Percentiles rank a stretch among this genome's conserved stretches.
These are phyloP conservation scores for Blastocystis sp. DNA, from an alignment of 352 stramenopile genomes.

Conservation along the genomic window DNA sequence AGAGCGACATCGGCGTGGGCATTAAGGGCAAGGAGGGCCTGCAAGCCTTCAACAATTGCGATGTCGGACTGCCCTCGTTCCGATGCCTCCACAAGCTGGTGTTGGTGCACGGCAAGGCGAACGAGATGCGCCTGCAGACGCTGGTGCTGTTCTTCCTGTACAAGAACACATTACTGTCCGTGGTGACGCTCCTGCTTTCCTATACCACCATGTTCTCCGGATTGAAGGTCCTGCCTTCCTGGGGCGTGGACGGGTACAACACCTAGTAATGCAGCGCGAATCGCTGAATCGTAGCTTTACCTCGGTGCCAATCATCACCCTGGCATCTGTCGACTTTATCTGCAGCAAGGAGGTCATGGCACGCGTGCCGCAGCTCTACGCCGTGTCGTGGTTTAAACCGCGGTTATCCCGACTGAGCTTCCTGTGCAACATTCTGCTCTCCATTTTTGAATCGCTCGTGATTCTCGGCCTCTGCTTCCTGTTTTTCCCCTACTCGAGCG, in stretches of 20 bases:
- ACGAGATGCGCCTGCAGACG: slow-evolving; percentile 60
- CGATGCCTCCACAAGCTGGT: slow-evolving; percentile 27
- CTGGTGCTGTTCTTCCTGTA: slow-evolving; percentile 57
- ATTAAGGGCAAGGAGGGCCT: slow-evolving; percentile 67
- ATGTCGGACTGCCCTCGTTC: slow-evolving; percentile 52
- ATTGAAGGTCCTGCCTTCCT: slow-evolving; percentile 56
- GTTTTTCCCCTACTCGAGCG: neutral
- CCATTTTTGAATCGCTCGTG: slow-evolving; percentile 9
- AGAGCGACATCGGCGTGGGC: slow-evolving; percentile 59
- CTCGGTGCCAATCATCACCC: slow-evolving; percentile 41
- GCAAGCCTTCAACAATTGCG: slow-evolving; percentile 60
- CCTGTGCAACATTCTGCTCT: neutral
- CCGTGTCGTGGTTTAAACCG: slow-evolving; percentile 17
- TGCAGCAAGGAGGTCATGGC: slow-evolving; percentile 31
- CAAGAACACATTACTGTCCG: slow-evolving; percentile 59
- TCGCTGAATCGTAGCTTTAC: slow-evolving; percentile 24
- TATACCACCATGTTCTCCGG: slow-evolving; percentile 52
- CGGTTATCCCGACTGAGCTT: neutral
- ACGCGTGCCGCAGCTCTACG: slow-evolving; percentile 41
- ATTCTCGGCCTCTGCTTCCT: slow-evolving; percentile 48
- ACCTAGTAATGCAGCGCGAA: neutral
- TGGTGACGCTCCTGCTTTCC: slow-evolving; percentile 49
- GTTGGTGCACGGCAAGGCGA: slow-evolving; percentile 55
- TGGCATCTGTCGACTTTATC: slow-evolving; percentile 50
- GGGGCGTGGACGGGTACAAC: slow-evolving; percentile 57